Base-by-base conservation (phyloP, 2,329 filamentous ascomycete species). In the Neofusicoccum sp. region DNA sequence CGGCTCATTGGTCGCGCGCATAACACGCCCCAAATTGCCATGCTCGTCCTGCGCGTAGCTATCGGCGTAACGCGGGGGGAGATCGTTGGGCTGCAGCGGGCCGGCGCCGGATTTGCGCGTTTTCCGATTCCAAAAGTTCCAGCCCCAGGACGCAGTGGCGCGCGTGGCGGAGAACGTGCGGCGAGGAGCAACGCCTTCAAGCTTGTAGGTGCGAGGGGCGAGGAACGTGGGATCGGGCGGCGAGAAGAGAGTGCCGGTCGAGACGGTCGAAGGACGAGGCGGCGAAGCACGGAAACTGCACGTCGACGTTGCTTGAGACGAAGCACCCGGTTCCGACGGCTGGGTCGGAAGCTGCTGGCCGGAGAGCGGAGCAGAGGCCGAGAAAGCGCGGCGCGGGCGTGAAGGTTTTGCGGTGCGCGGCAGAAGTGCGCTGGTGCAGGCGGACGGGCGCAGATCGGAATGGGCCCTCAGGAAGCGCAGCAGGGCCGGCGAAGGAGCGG, bases 1-100 rank as follows among this genome's bases (percentile, higher is more conserved):
- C 31, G 93, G 85, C 74, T 97, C 92, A 61, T 93, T 88, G 28
- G 89, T 87, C 2, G 90, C 89, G 75, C 93, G 95, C 69, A 91
- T 80, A 45, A 88, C 85, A 43, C 91, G 84, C 43, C 88, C 88
- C 54, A 88, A 83, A 3, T 81, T 81, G 48, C 84, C 82, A 24
- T 78, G 78, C 61, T 87, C 85, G 54, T 90, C 85, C 43, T 36
- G 59, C 12, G 59, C 14, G 30, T 31, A 61, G 31, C 30, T 9
- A 6, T 60, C 58, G n/a, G 53, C 8, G 16, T 60, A 16, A 11
- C 59, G 48, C 3, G 33, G 49, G 2, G 59, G 59, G 26, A 61
- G 14, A 16, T 61, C 59, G 31, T 61, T 45, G 1, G 58, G 58
- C 33, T 54, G 58, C 12, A 60, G 40, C 81, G 82, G 66, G 83